Conservation (phyloP, 129 eudicot genomes). For the Flaveria ramosissima region DNA sequence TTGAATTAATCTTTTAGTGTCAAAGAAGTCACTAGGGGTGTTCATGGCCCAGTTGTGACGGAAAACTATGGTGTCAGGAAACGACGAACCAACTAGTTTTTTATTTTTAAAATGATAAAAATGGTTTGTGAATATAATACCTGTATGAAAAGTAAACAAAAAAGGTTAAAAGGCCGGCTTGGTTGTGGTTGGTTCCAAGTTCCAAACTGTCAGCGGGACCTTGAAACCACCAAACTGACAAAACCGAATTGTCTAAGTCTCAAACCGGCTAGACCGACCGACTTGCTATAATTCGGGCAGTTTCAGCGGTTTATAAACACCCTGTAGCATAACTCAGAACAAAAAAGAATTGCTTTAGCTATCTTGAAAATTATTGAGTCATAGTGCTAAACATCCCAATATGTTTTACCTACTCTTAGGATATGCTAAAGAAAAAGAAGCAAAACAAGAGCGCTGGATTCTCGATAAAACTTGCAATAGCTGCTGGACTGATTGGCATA, state of each 20-base stretch:
- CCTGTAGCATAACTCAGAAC: not conserved
- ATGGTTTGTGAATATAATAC: not conserved
- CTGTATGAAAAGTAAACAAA: not conserved
- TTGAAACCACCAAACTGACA: not conserved
- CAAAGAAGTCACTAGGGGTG: not conserved
- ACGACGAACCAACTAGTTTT: not conserved
- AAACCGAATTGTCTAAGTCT: not conserved
- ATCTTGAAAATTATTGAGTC: not conserved
- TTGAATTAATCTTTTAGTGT: not conserved
- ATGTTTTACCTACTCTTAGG: slow-evolving; percentile 43
- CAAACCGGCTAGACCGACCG: not conserved
- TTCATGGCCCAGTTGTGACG: not conserved
- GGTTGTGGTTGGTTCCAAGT: not conserved
- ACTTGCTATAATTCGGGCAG: not conserved
- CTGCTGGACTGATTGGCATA: slow-evolving; percentile 69
- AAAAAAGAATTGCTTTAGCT: not conserved
- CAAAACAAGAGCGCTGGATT: slow-evolving; percentile 50
- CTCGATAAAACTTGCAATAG: slow-evolving; percentile 58
- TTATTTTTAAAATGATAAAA: not conserved
- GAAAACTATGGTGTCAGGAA: not conserved
- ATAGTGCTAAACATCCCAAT: not conserved
- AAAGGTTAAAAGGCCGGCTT: not conserved
- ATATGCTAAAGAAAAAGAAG: slow-evolving; percentile 52
- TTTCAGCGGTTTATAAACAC: not conserved
- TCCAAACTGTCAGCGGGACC: not conserved